Base-by-base conservation (phyloP, 176 grass and related monocot genomes). In the Areca catechu region DNA sequence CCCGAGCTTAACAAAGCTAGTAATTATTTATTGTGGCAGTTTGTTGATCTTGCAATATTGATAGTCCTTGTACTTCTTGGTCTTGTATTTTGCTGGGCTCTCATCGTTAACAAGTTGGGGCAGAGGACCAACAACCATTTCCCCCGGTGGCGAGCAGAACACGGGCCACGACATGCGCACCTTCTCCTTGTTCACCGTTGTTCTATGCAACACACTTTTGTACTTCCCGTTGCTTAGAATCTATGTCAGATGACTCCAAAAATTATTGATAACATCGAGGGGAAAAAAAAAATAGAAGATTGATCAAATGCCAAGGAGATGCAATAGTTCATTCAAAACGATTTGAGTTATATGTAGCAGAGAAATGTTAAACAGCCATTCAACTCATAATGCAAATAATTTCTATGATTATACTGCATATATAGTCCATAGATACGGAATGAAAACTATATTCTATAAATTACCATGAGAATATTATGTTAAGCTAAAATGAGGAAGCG, bases 211-310 rank as follows among this genome's bases (percentile, higher is more conserved):
- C 19, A 74, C 28, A 20, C 60, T 74, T 27, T 56, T 74, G 50
- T 74, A 74, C 50, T 65, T 62, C 15, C 60, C 71, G 48, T 74
- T 74, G 71, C 71, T 74, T 24, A 65, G 15, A 43, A 65, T 51
- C 61, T 65, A 43, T 14, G 3, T 14, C 27, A 14, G 10, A 43
- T 3, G 9, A 10, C 7, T 43, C 34, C 2, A 43, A 43, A 43
- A 43, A 12, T 1, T 14, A 43, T 2, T 12, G 9, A 43, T 12
- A 43, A 43, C 14, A 10, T 43, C 10, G 4, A 48, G 0, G 16
- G n/a, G n/a, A n/a, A 16, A 17, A 30, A 61, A n/a, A 61, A 28
- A 0, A 61, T 61, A 30, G 7, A 19, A 20, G 5, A 53, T 4
- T 4, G 4, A 19, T 19, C 17, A 54, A 20, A 54, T 7, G 18